phyloP scores from a whole-genome alignment of 73 alveolate genomes.

The Paramecium pentaurelia region DNA sequence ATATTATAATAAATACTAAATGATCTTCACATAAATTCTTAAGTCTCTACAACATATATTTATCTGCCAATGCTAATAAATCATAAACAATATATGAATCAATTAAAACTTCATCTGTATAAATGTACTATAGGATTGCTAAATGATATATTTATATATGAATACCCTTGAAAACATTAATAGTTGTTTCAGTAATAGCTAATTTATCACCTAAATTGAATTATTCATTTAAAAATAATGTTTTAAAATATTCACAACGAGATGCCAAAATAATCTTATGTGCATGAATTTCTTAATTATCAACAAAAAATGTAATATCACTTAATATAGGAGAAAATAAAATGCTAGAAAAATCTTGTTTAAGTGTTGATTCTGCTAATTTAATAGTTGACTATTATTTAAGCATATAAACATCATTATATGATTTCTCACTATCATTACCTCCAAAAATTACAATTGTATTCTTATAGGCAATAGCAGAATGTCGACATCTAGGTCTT shows the following conservation, averaged over 20 bases:
- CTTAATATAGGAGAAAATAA: constrained; percentile 46
- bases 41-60: constrained; percentile 65
- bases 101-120: constrained; percentile 64
- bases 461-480: constrained; percentile 71
- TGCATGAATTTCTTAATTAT: constrained; percentile 62
- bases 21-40: constrained; percentile 72
- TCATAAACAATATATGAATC: constrained; percentile 56
- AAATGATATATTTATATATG: constrained; percentile 25
- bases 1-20: neutral
- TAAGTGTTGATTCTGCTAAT: constrained; percentile 68
- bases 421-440: constrained; percentile 79
- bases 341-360: constrained; percentile 48
- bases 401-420: constrained; percentile 67
- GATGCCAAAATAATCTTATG: constrained; percentile 72
- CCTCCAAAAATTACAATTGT: constrained; percentile 80
- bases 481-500: constrained; percentile 79
- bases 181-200: neutral
- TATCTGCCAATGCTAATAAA: constrained; percentile 65
- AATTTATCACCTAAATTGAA: neutral
- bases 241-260: constrained; percentile 73
- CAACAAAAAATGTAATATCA: constrained; percentile 71
- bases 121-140: constrained; percentile 63
- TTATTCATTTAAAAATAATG: constrained; percentile 50
- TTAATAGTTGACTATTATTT: constrained; percentile 33
- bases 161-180: constrained; percentile 46